A percentile compares a stretch with the other conserved stretches of the same genome.
Conservation (phyloP, 2,329 filamentous ascomycete species). For the Cladophialophora yegresii region DNA sequence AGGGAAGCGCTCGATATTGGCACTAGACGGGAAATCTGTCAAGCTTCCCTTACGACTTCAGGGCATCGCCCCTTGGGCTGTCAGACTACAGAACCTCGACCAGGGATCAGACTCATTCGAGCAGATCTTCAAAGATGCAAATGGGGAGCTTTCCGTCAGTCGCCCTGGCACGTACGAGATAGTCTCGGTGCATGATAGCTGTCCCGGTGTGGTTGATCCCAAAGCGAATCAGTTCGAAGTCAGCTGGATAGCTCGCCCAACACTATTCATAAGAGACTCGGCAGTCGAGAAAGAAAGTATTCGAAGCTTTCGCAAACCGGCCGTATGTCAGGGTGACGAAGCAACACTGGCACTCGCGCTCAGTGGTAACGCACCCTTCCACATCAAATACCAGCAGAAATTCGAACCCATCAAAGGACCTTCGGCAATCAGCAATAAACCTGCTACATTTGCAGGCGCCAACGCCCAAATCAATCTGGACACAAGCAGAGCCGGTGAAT, state of each 20-base stretch:
- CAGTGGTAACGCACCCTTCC: slow-evolving; percentile 78
- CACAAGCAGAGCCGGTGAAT: slow-evolving; percentile 76
- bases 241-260: slow-evolving; percentile 80
- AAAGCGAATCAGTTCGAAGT: slow-evolving; percentile 75
- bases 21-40: slow-evolving; percentile 73
- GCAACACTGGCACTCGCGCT: slow-evolving; percentile 82
- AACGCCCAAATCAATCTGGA: slow-evolving; percentile 82
- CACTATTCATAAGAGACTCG: slow-evolving; percentile 67
- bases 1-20: slow-evolving; percentile 71
- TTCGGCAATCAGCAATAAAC: slow-evolving; percentile 64
- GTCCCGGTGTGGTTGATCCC: slow-evolving; percentile 76
- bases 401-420: slow-evolving; percentile 69
- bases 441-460: slow-evolving; percentile 72
- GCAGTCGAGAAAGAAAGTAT: slow-evolving; percentile 60
- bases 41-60: slow-evolving; percentile 80
- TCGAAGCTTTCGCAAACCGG: slow-evolving; percentile 67
- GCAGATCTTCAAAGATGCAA: slow-evolving; percentile 59
- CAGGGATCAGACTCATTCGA: slow-evolving; percentile 47
- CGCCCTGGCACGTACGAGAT: slow-evolving; percentile 78
- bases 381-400: slow-evolving; percentile 76
- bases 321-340: slow-evolving; percentile 92
- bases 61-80: slow-evolving; percentile 79
- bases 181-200: slow-evolving; percentile 75
- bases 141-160: slow-evolving; percentile 68
- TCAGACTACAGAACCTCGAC: slow-evolving; percentile 67